Percentiles rank a stretch among this genome's conserved stretches.
phyloP scores from a whole-genome alignment of 129 eudicot species.

The Oenanthe sinensis region DNA sequence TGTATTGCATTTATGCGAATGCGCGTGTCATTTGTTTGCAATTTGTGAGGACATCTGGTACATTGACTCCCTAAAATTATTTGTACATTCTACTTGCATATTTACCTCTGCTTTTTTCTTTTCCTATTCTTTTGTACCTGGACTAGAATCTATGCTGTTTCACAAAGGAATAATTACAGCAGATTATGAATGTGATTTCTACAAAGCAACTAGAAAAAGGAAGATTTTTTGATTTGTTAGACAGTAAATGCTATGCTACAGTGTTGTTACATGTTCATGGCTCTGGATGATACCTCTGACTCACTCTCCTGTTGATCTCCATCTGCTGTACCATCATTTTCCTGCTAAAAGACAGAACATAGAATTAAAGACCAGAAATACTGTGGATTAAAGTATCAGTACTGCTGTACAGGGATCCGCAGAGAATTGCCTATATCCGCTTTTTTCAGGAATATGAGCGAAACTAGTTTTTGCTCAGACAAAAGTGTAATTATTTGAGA shows the following conservation, averaged over 20 bases:
- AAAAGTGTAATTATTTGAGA: neutral
- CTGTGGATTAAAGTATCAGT: neutral
- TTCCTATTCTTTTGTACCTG: conserved; percentile 23
- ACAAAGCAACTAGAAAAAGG: conserved; percentile 19
- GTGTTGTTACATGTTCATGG: conserved; percentile 69
- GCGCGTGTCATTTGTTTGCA: neutral
- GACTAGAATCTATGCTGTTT: conserved; percentile 25
- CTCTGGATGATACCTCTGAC: conserved; percentile 52
- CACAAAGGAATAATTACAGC: conserved; percentile 28
- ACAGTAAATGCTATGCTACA: conserved; percentile 8
- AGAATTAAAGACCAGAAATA: neutral
- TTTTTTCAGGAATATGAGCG: neutral
- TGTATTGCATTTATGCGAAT: neutral
- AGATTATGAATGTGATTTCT: conserved; percentile 19
- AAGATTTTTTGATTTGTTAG: conserved; percentile 15
- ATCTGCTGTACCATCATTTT: conserved; percentile 21
- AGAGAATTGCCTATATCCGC: neutral
- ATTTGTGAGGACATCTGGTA: neutral
- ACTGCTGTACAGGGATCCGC: neutral
- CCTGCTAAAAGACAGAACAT: conserved; percentile 26
- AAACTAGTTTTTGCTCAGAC: neutral
- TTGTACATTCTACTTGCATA: conserved; percentile 18
- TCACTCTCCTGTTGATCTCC: conserved; percentile 40
- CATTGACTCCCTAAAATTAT: conserved; percentile 2
- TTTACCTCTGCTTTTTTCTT: conserved; percentile 14